Evolutionary conservation across 345 rosid genomes (phyloP), one percentile per base, ranked within the genome.

Genomic region (Lumnitzera racemosa): DNA sequence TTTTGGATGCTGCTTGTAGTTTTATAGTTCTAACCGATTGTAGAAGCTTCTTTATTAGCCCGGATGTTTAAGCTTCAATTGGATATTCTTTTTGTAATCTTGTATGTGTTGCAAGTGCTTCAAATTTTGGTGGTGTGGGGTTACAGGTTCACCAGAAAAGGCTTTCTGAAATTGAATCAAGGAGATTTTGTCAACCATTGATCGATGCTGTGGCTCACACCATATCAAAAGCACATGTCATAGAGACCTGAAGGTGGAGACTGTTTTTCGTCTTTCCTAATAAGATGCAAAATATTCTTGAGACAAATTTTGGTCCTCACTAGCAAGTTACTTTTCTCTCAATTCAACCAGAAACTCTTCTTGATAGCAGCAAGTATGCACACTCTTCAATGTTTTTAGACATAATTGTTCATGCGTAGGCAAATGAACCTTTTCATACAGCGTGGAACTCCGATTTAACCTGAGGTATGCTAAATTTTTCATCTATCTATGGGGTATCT

Each of bases 381-480:
- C 60, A 46, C 55, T 59, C 59, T 20, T 2, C 31, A 27, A 27
- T 27, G 3, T 27, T 27, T 5, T 27, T 23, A 41, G 13, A 51
- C 47, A 56, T 61, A n/a, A 24, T 24, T 56, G 24, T 52, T 27
- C 49, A 43, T 65, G 49, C 36, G 53, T 65, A 83, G 87, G 85
- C 83, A 52, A 83, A 69, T 66, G 78, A 70, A 56, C 90, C 89
- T 68, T 81, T 89, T 58, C 91, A 77, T 56, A 92, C 97, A 10
- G 80, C 97, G 99, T 74, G 99, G 99, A 76, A 94, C 96, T 61
- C 97, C 97, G 23, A 83, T 83, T 81, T 86, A 86, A 20, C 94
- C 94, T 52, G 83, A 76, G 83, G 80, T 75, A 72, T 25, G 14
- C 20, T 49, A 20, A 27, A 3, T 27, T 27, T 27, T 27, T 27